These are phyloP conservation scores for Boletellus sp. DNA, from an alignment of 768 basidiomycete genomes.

Conservation along the genomic window DNA sequence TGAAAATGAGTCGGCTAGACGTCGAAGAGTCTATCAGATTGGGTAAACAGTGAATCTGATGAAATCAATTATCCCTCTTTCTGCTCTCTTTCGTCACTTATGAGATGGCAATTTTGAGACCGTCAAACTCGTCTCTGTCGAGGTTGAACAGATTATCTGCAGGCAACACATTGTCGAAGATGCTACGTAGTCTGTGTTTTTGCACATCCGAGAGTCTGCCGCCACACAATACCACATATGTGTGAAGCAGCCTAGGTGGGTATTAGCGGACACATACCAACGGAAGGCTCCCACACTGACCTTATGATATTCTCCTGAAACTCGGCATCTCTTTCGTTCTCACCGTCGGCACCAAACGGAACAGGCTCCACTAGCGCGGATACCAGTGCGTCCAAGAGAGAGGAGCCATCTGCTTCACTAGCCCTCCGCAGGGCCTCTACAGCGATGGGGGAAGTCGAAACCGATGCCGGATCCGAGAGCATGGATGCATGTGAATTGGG, in stretches of 20 bases:
- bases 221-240: conserved; percentile 44
- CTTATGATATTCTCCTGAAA: conserved; percentile 63
- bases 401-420: conserved; percentile 29
- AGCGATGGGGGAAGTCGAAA: conserved; percentile 49
- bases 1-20: conserved; percentile 29
- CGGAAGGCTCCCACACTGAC: conserved; percentile 29
- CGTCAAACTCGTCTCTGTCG: conserved; percentile 23
- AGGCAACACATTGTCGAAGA: conserved; percentile 22
- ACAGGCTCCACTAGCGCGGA: conserved; percentile 51
- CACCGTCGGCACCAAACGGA: conserved; percentile 67
- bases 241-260: conserved; percentile 44
- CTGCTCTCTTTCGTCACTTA: conserved; percentile 17
- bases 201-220: conserved; percentile 31
- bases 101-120: conserved; percentile 18
- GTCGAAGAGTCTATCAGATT: conserved; percentile 12
- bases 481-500: conserved; percentile 71
- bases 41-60: conserved; percentile 7
- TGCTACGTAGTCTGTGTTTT: conserved; percentile 26
- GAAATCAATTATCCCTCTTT: conserved; percentile 14
- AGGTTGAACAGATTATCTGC: conserved; percentile 28
- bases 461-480: conserved; percentile 48
- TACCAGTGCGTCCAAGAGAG: conserved; percentile 49
- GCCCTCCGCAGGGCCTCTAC: conserved; percentile 42
- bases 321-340: conserved; percentile 55
- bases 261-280: conserved; percentile 1